Conservation (phyloP, 2,329 filamentous ascomycete species). For the Tetracladium maxilliforme region DNA sequence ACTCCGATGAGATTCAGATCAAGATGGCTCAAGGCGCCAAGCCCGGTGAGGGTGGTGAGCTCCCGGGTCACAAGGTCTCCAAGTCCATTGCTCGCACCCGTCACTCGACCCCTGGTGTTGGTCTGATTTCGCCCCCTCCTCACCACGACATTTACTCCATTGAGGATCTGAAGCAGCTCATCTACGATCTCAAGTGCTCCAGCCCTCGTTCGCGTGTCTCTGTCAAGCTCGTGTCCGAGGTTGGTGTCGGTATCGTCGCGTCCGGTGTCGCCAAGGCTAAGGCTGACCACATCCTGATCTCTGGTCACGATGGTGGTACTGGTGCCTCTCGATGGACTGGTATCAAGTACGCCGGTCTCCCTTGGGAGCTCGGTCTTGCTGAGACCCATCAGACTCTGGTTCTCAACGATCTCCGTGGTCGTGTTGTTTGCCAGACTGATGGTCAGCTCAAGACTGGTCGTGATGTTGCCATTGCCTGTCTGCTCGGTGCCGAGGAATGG, state of each 20-base stretch:
- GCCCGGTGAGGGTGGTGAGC: conserved; percentile 92
- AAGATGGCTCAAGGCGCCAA: conserved; percentile 99
- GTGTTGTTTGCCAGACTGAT: conserved; percentile 92
- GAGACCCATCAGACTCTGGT: conserved; percentile 96
- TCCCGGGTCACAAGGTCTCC: conserved; percentile 93
- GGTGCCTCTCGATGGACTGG: conserved; percentile 95
- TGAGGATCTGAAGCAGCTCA: conserved; percentile 92
- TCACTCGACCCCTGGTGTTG: conserved; percentile 91
- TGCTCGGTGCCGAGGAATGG: conserved; percentile 96
- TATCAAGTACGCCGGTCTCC: conserved; percentile 95
- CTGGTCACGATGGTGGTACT: conserved; percentile 91
- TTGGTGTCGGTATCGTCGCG: conserved; percentile 92
- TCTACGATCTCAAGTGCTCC: conserved; percentile 94
- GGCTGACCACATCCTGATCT: conserved; percentile 92
- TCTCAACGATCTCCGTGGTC: conserved; percentile 85
- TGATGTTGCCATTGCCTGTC: conserved; percentile 85
- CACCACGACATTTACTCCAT: conserved; percentile 99
- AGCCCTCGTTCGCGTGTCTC: conserved; percentile 86
- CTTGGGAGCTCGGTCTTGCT: conserved; percentile 91
- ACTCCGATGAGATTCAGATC: conserved; percentile 93
- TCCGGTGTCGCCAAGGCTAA: conserved; percentile 97
- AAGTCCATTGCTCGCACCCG: conserved; percentile 86
- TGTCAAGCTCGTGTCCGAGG: conserved; percentile 95
- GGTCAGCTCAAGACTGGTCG: conserved; percentile 85
- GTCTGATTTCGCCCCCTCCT: conserved; percentile 87